Evolutionary conservation across 768 basidiomycete species (phyloP), one percentile per base, ranked within the genome.

Genomic region (Agrocybe chaxingu): DNA sequence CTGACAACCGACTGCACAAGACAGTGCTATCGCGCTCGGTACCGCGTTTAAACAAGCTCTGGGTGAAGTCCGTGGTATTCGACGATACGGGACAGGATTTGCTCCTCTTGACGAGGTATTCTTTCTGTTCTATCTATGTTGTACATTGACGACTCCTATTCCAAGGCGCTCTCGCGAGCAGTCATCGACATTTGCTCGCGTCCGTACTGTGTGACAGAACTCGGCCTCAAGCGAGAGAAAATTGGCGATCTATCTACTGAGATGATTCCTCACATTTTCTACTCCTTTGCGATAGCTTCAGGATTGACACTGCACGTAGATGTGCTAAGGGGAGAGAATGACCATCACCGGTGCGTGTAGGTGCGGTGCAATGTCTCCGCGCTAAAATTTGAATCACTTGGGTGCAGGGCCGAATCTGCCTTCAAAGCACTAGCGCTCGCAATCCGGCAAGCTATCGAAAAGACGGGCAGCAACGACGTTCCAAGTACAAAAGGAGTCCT

Each of bases 111-210:
- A 99, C 62, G 97, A 99, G 80, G 96, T 94, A 53, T 31, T 40
- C 37, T 18, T 32, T 38, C 35, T 47, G 19, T 51, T 29, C 31
- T n/a, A 36, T 36, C 38, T 44, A 18, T 51, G 33, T 45, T 45
- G 42, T 33, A 18, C 46, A 24, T 24, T 52, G 18, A 52, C 36
- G 41, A 35, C 48, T 30, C 43, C 24, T 16, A 18, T 30, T 50
- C 19, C 7, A 63, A 98, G 96, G 92, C 97, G 1, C 81, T 99
- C 42, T 92, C 94, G 1, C 77, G 97, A 59, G 94, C 93, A 12
- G 97, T 99, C 42, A 92, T 99, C 54, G 97, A 99, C 69, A 98
- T 99, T 54, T 98, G 97, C 64, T 93, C 94, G 50, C 84, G 97
- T 34, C 96, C 97, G 2, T 97, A 87, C 73, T 99, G 97, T 67